Evolutionary conservation across 1,284 basidiomycete species (phyloP).

Genomic region (Ustilago tritici): DNA sequence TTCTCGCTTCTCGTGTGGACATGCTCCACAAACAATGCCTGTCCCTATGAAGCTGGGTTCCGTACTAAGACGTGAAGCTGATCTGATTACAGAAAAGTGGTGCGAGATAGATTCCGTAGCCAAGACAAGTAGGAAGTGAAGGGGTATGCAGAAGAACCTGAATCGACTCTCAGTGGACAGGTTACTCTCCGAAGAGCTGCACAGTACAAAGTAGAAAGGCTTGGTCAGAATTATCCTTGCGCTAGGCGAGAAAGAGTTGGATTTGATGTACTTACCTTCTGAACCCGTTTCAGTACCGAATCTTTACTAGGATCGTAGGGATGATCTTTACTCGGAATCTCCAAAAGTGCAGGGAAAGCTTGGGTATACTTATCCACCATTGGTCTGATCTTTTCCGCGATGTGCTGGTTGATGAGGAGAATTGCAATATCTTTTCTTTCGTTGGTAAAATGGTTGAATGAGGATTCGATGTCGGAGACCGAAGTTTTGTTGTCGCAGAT

Average conservation of each 20-base stretch:
- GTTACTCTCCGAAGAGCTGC: slow-evolving; percentile 19
- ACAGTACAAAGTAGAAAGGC: neutral
- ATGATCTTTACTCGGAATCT: slow-evolving; percentile 90
- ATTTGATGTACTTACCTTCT: slow-evolving; percentile 73
- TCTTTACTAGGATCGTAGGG: slow-evolving; percentile 88
- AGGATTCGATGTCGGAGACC: slow-evolving; percentile 63
- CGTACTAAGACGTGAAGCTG: too few species aligned
- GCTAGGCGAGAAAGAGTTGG: neutral
- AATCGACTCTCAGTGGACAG: neutral
- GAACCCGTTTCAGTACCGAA: slow-evolving; percentile 94
- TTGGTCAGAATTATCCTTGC: neutral
- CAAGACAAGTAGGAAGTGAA: neutral
- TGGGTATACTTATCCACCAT: slow-evolving; percentile 94
- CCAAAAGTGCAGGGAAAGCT: slow-evolving; percentile 94
- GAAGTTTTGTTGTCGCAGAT: slow-evolving; percentile 67
- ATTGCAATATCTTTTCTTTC: slow-evolving; percentile 68
- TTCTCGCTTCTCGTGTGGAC: too few species aligned
- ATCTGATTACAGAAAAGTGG: too few species aligned
- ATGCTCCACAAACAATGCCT: too few species aligned
- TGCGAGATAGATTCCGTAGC: too few species aligned
- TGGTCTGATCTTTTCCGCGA: slow-evolving; percentile 89
- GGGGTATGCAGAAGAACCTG: neutral
- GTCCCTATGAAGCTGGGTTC: too few species aligned
- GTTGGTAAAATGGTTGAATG: slow-evolving; percentile 60
- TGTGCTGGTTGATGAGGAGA: slow-evolving; percentile 68